phyloP scores from a whole-genome alignment of 352 stramenopile genomes.

The Discostella stelligera region DNA sequence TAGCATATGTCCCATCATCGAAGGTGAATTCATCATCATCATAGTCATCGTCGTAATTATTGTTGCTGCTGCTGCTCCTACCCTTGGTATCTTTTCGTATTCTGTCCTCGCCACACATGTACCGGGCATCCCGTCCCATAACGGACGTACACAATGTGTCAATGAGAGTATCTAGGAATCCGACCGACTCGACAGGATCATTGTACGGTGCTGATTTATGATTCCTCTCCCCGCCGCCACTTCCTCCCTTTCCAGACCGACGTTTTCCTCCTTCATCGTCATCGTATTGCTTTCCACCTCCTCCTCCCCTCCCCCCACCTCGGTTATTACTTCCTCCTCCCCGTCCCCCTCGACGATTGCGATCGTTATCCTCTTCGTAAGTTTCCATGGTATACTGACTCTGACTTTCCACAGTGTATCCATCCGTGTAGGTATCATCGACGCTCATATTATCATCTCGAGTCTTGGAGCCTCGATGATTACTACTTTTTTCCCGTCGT shows the following conservation, averaged over 20 bases:
- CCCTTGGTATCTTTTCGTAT: neutral
- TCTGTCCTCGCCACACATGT: conserved; percentile 26
- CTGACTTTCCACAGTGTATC: conserved; percentile 47
- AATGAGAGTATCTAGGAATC: conserved; percentile 80
- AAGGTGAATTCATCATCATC: conserved; percentile 45
- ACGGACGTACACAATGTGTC: conserved; percentile 77
- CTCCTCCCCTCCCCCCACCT: neutral
- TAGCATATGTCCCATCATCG: conserved; percentile 49
- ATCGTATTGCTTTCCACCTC: neutral
- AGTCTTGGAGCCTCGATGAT: neutral
- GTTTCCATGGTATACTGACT: conserved; percentile 61
- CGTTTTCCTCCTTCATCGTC: conserved; percentile 10
- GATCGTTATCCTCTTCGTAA: conserved; percentile 29
- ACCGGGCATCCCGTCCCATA: conserved; percentile 52
- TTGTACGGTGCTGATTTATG: conserved; percentile 2
- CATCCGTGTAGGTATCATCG: conserved; percentile 41
- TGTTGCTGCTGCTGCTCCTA: conserved; percentile 21
- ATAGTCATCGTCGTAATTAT: conserved; percentile 28
- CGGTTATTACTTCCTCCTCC: conserved; percentile 9
- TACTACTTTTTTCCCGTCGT: too few species aligned
- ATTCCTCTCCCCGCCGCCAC: conserved; percentile 19
- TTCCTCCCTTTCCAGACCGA: conserved; percentile 7
- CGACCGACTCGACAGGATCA: conserved; percentile 43
- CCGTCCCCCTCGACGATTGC: neutral
- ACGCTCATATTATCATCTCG: conserved; percentile 31